Base-by-base conservation (phyloP, 768 basidiomycete species). In the Leccinum pellstonianum region DNA sequence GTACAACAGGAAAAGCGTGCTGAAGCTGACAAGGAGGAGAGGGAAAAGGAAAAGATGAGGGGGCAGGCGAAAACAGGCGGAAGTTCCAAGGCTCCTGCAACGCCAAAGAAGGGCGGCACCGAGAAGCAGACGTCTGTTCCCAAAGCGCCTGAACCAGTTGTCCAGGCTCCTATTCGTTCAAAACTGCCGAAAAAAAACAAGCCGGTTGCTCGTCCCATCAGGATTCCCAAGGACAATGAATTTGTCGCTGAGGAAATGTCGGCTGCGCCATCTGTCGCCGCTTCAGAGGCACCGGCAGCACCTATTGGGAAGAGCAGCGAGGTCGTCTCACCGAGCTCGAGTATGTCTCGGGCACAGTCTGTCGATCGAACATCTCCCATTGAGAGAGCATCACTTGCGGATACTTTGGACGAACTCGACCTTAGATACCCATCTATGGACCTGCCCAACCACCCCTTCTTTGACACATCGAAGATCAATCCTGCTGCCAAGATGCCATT, bases 161-260 rank as follows among this genome's bases (percentile, higher is more conserved):
- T 78, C 3, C 91, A 91, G 67, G 85, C 84, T 11, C 90, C 91
- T 17, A 82, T 93, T 35, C 77, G 91, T 43, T 91, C 91, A 23
- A 91, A 87, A 72, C 86, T 90, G 74, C 88, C 91, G 5, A 93
- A 91, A 80, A 93, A 93, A 73, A 89, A 78, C 66, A 91, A 87
- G 66, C 87, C 88, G 0, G 64, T 80, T 48, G 60, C 83, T 54
- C 88, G 86, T 65, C 80, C 82, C 11, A 79, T 84, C 64, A 84
- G 77, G 61, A 78, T 84, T 41, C 78, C 80, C 2, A 88, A 83
- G 70, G 89, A 90, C 35, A 87, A 83, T 33, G 80, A 83, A 15
- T 62, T 71, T 15, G 60, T 65, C 25, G 57, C 66, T 1, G 81
- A 83, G 29, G 76, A 82, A 25, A 63, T 78, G 50, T 77, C 81